phyloP scores from a whole-genome alignment of 225 moss, liverwort and hornwort species.

The Polytrichum commune region DNA sequence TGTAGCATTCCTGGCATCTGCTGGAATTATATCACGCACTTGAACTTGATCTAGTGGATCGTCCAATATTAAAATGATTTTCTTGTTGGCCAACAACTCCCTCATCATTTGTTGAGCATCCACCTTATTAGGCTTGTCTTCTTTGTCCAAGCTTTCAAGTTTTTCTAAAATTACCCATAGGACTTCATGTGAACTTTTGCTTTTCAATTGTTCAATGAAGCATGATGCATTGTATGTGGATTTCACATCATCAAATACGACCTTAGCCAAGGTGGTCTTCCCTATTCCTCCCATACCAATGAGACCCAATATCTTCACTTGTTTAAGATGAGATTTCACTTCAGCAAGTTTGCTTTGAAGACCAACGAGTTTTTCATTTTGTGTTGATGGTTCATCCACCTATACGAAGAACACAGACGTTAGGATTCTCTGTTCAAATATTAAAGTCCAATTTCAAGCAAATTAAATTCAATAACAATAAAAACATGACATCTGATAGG shows the following conservation, averaged over 20 bases:
- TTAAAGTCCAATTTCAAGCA: background rate
- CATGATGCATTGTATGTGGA: background rate
- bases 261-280: slow-evolving; percentile 8
- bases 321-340: background rate
- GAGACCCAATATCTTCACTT: background rate
- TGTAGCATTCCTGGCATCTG: too few relatives aligned
- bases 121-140: background rate
- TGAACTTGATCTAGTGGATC: background rate
- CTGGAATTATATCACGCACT: background rate
- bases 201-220: slow-evolving; percentile 1
- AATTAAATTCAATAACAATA: background rate
- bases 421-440: background rate
- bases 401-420: background rate
- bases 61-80: background rate
- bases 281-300: slow-evolving; percentile 12
- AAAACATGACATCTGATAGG: too few relatives aligned
- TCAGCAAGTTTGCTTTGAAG: background rate
- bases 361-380: background rate
- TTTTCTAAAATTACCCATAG: background rate
- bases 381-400: background rate
- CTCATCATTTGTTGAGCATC: background rate
- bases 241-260: background rate
- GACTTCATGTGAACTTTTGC: background rate
- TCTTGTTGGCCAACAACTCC: background rate
- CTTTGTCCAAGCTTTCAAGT: background rate